Evolutionary conservation across 2,329 filamentous ascomycete species (phyloP), one percentile per base, ranked within the genome.

Genomic region (Emmonsiellopsis sp.): DNA sequence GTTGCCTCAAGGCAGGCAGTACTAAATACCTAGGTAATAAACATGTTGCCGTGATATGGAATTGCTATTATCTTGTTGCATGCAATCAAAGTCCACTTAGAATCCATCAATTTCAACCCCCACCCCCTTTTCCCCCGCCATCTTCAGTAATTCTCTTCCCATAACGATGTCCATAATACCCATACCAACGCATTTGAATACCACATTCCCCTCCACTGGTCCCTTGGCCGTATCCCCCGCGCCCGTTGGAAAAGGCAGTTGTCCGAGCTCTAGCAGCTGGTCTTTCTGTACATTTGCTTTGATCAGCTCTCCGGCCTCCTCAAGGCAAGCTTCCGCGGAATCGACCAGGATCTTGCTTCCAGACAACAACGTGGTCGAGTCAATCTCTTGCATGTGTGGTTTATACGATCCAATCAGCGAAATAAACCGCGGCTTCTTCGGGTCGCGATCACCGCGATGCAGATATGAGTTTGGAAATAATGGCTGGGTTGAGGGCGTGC

Each of bases 321-420:
- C 65, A 49, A 76, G 58, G 56, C 73, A 76, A 3, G 71, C 74
- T 40, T 73, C 67, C 37, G 64, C 68, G 7, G 60, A 76, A 58
- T 89, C 86, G 5, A 89, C 86, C 5, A 88, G 78, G 30, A 89
- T 76, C 11, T 80, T 82, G 0, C 82, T 82, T 0, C 82, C 84
- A 2, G 63, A 76, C 10, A 73, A 61, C 7, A 75, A 54, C 1
- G 72, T 74, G 38, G 67, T 65, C 0, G 73, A 67, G 53, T 78
- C 76, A 32, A 79, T 61, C 57, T 79, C 76, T 53, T 70, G 68
- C 76, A 79, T 79, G 50, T 75, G 71, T 1, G 81, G 77, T 60
- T 74, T 76, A 58, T 78, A 80, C 6, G 78, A 79, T 2, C 78
- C 78, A 58, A 80, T 78, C 5, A 76, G 66, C 0, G 75, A 74